Base-by-base conservation (phyloP, 495 filamentous ascomycete species). In the Rusavskia elegans region DNA sequence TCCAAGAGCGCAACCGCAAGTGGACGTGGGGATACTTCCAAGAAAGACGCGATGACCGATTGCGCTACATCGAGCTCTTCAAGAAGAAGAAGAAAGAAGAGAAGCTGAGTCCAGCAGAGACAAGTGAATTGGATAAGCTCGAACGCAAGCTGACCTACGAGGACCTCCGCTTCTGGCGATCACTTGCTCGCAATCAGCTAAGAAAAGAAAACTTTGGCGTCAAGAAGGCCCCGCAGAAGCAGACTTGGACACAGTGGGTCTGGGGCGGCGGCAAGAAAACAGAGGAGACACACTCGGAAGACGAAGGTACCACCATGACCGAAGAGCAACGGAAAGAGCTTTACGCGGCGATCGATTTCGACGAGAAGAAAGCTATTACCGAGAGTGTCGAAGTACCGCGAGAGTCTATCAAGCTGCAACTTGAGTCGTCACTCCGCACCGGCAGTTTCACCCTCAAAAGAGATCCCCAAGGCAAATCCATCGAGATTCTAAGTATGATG, bases 1-100 rank as follows among this genome's bases (percentile, higher is more conserved):
- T 98, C 49, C 92, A 96, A 52, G 88, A 97, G 30, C 78, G 83
- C 13, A 96, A 97, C 61, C 72, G 81, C 49, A 75, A 79, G 40
- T 96, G 89, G 87, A 87, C 88, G 0, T 97, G 92, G 92, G 87
- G 76, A 19, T 96, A 89, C 63, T 90, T 97, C 66, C 82, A 78
- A 45, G 89, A 97, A 59, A 81, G 92, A 50, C 74, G 93, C 57
- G 92, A 97, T 61, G 84, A 97, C 60, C 82, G 92, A 42, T 79
- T 80, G 37, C 79, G 80, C 11, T 98, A 98, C 62, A 95, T 95
- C 53, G 78, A 85, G 35, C 66, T 97, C 27, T 98, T 98, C 79
- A 98, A 97, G 68, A 92, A 89, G 65, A 75, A 67, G 63, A 95
- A 93, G 68, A 77, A 82, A 59, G 82, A 83, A 59, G 85, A 90